These are phyloP conservation scores for Candida yuanshanica DNA, from an alignment of 805 yeast genomes.

Conservation along the genomic window DNA sequence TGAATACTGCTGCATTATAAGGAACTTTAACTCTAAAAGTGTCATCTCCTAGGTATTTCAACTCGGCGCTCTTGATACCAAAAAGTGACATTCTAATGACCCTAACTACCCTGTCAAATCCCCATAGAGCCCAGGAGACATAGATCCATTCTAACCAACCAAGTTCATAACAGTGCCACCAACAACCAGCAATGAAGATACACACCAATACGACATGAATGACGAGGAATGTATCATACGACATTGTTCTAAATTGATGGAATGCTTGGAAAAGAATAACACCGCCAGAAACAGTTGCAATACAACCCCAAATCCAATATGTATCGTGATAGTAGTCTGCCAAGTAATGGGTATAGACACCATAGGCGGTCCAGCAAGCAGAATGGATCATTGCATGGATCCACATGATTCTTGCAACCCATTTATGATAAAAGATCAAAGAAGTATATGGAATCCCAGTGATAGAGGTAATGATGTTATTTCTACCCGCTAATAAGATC, in stretches of 20 bases:
- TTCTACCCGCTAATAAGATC: constrained; percentile 64
- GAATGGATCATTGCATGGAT: constrained; percentile 19
- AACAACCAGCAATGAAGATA: constrained; percentile 47
- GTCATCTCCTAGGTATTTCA: constrained; percentile 28
- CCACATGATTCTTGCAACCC: constrained; percentile 43
- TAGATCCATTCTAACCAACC: constrained; percentile 36
- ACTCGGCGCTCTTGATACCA: constrained; percentile 13
- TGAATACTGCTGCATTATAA: constrained; percentile 42
- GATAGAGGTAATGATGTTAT: constrained; percentile 52
- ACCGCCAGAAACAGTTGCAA: constrained; percentile 39
- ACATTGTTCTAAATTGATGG: constrained; percentile 42
- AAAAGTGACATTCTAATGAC: constrained; percentile 27
- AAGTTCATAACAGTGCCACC: constrained; percentile 44
- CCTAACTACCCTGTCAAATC: constrained; percentile 39
- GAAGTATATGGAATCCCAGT: constrained; percentile 63
- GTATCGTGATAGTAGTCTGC: constrained; percentile 4
- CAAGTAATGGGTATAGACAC: constrained; percentile 3
- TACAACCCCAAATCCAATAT: constrained; percentile 34
- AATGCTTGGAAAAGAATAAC: constrained; percentile 43
- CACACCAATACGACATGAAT: constrained; percentile 53
- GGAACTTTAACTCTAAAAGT: constrained; percentile 36
- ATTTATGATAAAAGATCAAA: constrained; percentile 62
- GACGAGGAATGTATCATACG: constrained; percentile 58
- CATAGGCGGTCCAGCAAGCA: constrained; percentile 15
- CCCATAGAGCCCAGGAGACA: constrained; percentile 21